phyloP scores from a whole-genome alignment of 345 rosid genomes.

The Euphorbia tirucalli region DNA sequence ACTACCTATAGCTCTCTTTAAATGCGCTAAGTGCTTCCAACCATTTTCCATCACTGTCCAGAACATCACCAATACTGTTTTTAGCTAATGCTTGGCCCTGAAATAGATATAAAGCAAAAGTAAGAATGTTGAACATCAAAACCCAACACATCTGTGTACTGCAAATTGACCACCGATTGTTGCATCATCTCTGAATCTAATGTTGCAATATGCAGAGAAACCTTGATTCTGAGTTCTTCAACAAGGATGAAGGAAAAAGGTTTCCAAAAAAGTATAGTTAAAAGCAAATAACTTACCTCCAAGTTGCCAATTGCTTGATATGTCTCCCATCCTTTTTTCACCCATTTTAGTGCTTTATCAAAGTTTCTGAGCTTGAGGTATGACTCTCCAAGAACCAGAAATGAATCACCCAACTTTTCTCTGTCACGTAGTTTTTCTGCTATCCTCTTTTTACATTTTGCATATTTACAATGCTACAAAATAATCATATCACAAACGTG shows the following conservation, averaged over 20 bases:
- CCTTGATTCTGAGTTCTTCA: not conserved
- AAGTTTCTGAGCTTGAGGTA: conserved; percentile 79
- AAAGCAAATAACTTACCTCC: conserved; percentile 58
- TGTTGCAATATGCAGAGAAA: not conserved
- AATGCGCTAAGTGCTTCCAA: conserved; percentile 65
- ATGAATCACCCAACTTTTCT: conserved; percentile 79
- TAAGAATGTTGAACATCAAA: conserved; percentile 23
- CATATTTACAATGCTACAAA: conserved; percentile 70
- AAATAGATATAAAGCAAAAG: conserved; percentile 26
- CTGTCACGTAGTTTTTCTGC: conserved; percentile 72
- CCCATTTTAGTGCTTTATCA: conserved; percentile 75
- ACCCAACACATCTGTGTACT: conserved; percentile 8
- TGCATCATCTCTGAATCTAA: conserved; percentile 10
- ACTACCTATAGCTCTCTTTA: conserved; percentile 75
- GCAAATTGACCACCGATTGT: conserved; percentile 8
- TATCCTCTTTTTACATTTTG: conserved; percentile 74
- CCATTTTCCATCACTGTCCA: conserved; percentile 79
- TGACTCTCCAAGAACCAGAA: conserved; percentile 76
- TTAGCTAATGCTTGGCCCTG: conserved; percentile 93
- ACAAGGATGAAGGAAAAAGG: not conserved
- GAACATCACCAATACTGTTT: conserved; percentile 67
- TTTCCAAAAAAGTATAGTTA: not conserved
- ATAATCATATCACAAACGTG: conserved; percentile 17
- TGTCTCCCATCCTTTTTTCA: conserved; percentile 59
- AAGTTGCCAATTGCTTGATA: conserved; percentile 64